phyloP scores from a whole-genome alignment of 257 asterid species.

The Solanum corneliomulleri region DNA sequence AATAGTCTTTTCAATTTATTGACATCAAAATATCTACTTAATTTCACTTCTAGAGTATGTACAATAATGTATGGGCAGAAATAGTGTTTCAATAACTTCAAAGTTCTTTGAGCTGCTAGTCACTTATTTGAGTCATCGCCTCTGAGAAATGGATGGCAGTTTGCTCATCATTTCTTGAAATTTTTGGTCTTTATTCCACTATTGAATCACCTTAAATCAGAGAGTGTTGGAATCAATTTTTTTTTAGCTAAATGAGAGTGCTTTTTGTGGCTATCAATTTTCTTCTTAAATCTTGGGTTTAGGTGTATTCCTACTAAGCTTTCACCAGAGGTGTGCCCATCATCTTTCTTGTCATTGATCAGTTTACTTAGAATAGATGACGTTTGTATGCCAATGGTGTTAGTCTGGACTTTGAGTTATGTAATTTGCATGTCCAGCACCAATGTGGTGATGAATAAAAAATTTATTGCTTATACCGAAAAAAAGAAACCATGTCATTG shows the following conservation, averaged over 20 bases:
- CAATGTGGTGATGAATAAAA: neutral
- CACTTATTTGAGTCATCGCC: neutral
- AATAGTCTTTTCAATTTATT: neutral
- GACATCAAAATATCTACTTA: neutral
- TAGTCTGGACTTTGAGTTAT: neutral
- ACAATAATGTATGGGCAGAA: neutral
- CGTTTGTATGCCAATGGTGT: neutral
- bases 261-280: neutral
- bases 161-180: neutral
- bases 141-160: neutral
- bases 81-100: neutral
- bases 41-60: neutral
- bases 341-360: neutral
- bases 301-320: neutral
- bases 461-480: neutral
- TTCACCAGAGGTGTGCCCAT: neutral
- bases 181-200: neutral
- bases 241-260: neutral
- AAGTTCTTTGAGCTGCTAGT: neutral
- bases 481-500: neutral
- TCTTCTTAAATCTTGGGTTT: neutral
- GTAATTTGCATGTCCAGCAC: neutral
- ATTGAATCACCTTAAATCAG: neutral
- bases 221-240: neutral
- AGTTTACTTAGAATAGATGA: neutral